Evolutionary conservation across 2,329 filamentous ascomycete genomes (phyloP).

Genomic region (Trichoderma sp.): DNA sequence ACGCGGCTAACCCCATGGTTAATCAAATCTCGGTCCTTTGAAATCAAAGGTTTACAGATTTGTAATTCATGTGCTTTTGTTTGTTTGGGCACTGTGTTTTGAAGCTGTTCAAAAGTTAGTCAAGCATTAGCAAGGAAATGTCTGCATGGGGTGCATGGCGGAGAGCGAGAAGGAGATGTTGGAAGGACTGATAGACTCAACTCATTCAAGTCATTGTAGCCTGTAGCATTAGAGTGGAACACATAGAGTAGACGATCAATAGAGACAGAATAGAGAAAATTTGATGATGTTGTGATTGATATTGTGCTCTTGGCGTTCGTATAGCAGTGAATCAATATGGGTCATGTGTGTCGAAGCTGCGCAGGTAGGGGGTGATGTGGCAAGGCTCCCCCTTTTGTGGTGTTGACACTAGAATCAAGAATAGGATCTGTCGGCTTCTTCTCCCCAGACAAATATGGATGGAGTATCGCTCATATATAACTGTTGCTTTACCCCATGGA

Average conservation of each 20-base stretch:
- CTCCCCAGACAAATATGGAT: background rate
- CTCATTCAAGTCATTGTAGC: background rate
- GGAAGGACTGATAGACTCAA: background rate
- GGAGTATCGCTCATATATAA: background rate
- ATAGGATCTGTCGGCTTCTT: accelerated
- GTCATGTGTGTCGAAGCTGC: background rate
- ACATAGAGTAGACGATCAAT: background rate
- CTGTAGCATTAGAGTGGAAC: background rate
- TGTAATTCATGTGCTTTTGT: background rate
- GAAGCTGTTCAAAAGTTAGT: background rate
- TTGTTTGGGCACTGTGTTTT: background rate
- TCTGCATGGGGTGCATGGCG: background rate
- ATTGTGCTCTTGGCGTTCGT: background rate
- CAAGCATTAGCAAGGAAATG: background rate
- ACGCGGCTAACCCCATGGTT: background rate
- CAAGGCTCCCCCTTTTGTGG: background rate
- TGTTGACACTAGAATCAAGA: background rate
- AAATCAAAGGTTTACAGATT: background rate
- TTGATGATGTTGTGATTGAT: background rate
- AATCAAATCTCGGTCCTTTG: background rate
- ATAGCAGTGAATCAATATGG: background rate
- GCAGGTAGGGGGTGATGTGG: background rate
- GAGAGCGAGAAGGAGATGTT: background rate
- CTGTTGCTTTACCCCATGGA: background rate
- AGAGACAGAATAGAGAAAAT: background rate